phyloP scores from a whole-genome alignment of 1,139 yeast species.

The Yamadazyma triangularis region DNA sequence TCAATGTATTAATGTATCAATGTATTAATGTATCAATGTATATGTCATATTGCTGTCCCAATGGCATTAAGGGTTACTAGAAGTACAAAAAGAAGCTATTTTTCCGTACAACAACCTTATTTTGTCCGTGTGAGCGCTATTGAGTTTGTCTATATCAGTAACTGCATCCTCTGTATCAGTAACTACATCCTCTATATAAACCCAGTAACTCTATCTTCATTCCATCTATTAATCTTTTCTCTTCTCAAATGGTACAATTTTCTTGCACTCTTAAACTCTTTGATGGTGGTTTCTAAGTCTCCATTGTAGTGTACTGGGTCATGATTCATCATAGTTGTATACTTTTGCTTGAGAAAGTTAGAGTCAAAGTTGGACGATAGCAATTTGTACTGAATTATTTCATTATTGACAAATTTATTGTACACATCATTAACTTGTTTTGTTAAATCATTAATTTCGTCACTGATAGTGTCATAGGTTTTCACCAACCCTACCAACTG shows the following conservation, averaged over 20 bases:
- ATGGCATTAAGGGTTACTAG: too few relatives aligned
- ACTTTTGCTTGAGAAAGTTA: conserved; percentile 28
- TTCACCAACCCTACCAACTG: conserved; percentile 20
- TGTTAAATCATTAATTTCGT: conserved; percentile 23
- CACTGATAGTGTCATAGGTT: conserved; percentile 22
- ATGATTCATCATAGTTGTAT: conserved; percentile 20
- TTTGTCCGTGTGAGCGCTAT: too few relatives aligned
- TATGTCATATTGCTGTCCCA: too few relatives aligned
- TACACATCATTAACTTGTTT: conserved; percentile 21
- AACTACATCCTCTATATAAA: conserved; percentile 21
- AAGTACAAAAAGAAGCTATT: too few relatives aligned
- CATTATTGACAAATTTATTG: conserved; percentile 31
- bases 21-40: too few relatives aligned
- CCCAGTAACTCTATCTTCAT: conserved; percentile 66
- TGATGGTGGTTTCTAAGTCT: conserved; percentile 29
- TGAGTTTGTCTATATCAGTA: too few relatives aligned
- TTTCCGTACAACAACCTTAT: too few relatives aligned
- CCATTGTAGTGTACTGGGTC: conserved; percentile 6
- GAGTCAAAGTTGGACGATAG: conserved; percentile 35
- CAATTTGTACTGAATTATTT: conserved; percentile 38
- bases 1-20: too few relatives aligned
- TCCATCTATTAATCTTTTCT: conserved; percentile 59
- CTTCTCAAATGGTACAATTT: conserved; percentile 49
- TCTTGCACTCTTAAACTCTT: conserved; percentile 41
- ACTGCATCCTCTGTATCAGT: too few relatives aligned